Percentiles rank a stretch among this genome's conserved stretches.
Conservation (phyloP, 2,329 filamentous ascomycete species). For the Endoconidiophora polonica region DNA sequence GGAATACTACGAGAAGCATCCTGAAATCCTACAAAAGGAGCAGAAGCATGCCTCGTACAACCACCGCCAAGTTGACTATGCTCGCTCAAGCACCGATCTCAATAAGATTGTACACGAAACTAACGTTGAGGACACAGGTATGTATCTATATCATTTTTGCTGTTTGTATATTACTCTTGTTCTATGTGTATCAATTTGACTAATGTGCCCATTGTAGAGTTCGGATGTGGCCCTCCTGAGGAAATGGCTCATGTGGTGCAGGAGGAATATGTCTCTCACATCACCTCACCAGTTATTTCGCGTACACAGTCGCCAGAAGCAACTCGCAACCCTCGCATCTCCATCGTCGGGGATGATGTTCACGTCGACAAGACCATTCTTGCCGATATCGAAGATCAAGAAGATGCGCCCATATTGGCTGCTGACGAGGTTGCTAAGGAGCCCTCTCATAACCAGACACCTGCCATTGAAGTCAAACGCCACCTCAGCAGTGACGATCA, state of each 20-base stretch:
- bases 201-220: too few species aligned
- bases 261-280: constrained; percentile 66
- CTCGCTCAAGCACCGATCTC: constrained; percentile 74
- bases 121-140: constrained; percentile 14
- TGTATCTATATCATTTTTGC: background rate
- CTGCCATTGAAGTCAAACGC: constrained; percentile 56
- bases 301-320: constrained; percentile 18
- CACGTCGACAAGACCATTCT: constrained; percentile 43
- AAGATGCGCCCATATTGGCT: constrained; percentile 67
- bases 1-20: constrained; percentile 86
- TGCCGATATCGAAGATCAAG: constrained; percentile 25
- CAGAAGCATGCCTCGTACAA: constrained; percentile 40
- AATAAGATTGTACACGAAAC: constrained; percentile 77
- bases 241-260: constrained; percentile 78
- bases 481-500: constrained; percentile 42
- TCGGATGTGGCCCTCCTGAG: constrained; percentile 54
- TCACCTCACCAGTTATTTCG: constrained; percentile 46
- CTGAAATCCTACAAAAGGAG: constrained; percentile 63
- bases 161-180: constrained; percentile 9
- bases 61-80: constrained; percentile 48
- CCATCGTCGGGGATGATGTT: constrained; percentile 39
- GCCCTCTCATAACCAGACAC: constrained; percentile 55
- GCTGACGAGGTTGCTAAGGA: constrained; percentile 68
- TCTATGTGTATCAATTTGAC: constrained; percentile 6
- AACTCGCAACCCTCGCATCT: constrained; percentile 15